Percentiles rank a stretch among this genome's conserved stretches.
Evolutionary conservation across 208 protist species (phyloP).

Genomic region (Histomonas meleagridis): DNA sequence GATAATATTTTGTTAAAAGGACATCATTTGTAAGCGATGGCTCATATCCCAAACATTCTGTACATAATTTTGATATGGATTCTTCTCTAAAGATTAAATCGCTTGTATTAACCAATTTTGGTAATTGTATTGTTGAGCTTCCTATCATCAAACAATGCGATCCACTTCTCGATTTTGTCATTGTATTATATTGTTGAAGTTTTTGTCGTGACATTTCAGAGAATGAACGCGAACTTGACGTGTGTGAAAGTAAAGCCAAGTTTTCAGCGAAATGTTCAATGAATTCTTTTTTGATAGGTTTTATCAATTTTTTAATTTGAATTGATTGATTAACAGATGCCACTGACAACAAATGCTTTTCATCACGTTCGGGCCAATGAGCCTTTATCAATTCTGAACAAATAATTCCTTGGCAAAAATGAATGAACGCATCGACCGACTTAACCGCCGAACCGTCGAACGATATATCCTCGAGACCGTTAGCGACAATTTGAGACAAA

Average conservation of each 20-base stretch:
- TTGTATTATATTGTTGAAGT: no score
- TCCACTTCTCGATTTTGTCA: no score
- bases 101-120: no score
- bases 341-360: not conserved
- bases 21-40: no score
- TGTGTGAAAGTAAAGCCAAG: not conserved
- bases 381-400: not conserved
- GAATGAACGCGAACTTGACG: not conserved
- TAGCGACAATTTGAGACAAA: not conserved
- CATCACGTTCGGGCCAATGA: not conserved
- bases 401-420: not conserved
- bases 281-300: not conserved
- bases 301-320: not conserved
- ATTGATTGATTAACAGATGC: not conserved
- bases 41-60: no score
- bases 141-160: no score
- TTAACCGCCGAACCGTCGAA: not conserved
- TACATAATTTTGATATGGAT: no score
- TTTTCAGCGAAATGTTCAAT: not conserved
- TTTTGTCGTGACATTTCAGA: not conserved
- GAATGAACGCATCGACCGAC: not conserved
- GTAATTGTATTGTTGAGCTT: no score
- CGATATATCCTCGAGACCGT: not conserved
- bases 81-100: no score
- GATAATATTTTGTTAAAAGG: no score